phyloP scores from a whole-genome alignment of 106 monocot genomes.

The Triglochin maritima region DNA sequence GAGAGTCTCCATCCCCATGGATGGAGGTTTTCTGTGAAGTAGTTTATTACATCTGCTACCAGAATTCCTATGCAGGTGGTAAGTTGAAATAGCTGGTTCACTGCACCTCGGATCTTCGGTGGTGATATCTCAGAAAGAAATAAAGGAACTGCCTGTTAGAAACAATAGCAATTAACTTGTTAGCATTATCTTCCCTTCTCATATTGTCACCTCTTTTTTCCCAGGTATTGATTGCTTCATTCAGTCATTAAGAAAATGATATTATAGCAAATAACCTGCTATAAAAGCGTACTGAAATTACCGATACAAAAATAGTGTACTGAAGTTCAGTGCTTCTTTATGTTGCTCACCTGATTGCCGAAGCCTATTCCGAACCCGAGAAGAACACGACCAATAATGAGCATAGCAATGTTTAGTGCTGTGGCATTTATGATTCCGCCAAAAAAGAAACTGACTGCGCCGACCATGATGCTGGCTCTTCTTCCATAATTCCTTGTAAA shows the following conservation, averaged over 20 bases:
- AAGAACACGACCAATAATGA: conserved; percentile 45
- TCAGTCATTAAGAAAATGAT: too few relatives aligned
- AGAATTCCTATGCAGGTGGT: conserved; percentile 39
- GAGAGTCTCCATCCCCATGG: conserved; percentile 74
- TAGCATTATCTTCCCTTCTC: too few relatives aligned
- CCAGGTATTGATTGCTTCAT: too few relatives aligned
- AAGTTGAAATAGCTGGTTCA: conserved; percentile 58
- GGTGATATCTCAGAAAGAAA: conserved; percentile 67
- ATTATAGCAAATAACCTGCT: too few relatives aligned
- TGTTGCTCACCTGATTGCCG: conserved; percentile 24
- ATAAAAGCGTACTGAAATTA: too few relatives aligned
- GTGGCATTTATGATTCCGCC: conserved; percentile 38
- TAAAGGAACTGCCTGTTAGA: conserved; percentile 52
- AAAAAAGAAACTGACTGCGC: conserved; percentile 39
- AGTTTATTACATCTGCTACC: conserved; percentile 51
- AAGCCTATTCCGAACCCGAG: conserved; percentile 56
- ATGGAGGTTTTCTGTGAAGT: conserved; percentile 45
- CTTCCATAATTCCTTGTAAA: conserved; percentile 45
- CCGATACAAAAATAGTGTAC: too few relatives aligned
- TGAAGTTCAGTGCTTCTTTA: too few relatives aligned
- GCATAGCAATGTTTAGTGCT: conserved; percentile 37
- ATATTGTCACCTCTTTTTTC: too few relatives aligned
- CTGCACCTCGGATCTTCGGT: conserved; percentile 42
- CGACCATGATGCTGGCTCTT: conserved; percentile 31
- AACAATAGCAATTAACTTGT: neutral